These are phyloP conservation scores for Neonectria sp. DNA, from an alignment of 2,329 filamentous ascomycete genomes.

Conservation along the genomic window DNA sequence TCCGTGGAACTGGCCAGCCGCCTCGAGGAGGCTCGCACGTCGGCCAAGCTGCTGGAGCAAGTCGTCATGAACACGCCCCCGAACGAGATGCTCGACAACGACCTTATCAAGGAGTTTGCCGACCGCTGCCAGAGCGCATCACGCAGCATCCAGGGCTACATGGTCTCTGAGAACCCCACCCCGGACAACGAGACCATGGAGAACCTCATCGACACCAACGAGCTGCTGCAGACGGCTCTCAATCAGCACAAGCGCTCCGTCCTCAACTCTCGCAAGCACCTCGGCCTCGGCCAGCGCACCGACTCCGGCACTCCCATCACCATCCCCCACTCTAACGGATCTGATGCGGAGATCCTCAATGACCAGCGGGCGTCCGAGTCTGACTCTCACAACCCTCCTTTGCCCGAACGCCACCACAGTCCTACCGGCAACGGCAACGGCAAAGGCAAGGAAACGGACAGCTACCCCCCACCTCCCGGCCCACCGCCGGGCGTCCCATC, in stretches of 20 bases:
- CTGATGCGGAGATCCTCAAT: constrained; percentile 37
- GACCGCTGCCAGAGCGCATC: constrained; percentile 88
- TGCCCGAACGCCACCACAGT: constrained; percentile 27
- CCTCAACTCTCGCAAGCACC: constrained; percentile 71
- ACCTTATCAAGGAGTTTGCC: constrained; percentile 93
- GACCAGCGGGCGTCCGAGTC: constrained; percentile 33
- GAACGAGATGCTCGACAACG: constrained; percentile 82
- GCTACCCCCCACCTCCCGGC: constrained; percentile 45
- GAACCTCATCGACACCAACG: constrained; percentile 93
- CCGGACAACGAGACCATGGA: constrained; percentile 97
- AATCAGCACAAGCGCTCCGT: constrained; percentile 89
- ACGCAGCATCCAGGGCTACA: constrained; percentile 87
- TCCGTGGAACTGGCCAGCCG: constrained; percentile 85
- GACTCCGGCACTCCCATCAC: constrained; percentile 47
- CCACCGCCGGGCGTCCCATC: constrained; percentile 42
- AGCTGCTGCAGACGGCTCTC: constrained; percentile 86
- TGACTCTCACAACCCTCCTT: constrained; percentile 30
- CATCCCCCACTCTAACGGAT: constrained; percentile 51
- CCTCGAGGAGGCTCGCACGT: constrained; percentile 91
- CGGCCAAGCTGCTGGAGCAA: constrained; percentile 92
- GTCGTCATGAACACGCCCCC: constrained; percentile 89
- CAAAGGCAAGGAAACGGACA: constrained; percentile 55
- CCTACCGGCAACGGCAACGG: constrained; percentile 40
- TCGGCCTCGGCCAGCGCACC: constrained; percentile 57
- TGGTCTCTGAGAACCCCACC: constrained; percentile 81